Evolutionary conservation across 129 eudicot species (phyloP).

Genomic region (Solidago caesia): DNA sequence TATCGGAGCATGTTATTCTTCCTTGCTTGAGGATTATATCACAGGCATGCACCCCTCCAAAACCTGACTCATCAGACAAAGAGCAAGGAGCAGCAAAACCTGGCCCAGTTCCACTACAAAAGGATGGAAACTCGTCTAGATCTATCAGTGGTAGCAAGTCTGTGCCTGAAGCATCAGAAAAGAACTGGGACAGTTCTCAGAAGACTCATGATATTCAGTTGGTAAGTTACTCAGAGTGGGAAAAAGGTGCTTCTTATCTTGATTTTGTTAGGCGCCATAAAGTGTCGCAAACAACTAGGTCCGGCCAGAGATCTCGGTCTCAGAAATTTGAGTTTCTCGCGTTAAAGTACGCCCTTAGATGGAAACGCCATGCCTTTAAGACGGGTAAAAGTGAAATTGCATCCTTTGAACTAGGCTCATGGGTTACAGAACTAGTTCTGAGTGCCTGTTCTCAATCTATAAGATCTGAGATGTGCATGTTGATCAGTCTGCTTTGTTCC

Average conservation of each 20-base stretch:
- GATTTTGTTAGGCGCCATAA: slow-evolving; percentile 98
- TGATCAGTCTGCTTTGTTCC: slow-evolving; percentile 84
- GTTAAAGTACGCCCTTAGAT: slow-evolving; percentile 83
- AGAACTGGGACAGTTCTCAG: slow-evolving; percentile 71
- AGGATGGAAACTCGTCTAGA: slow-evolving; percentile 55
- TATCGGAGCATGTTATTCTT: slow-evolving; percentile 91
- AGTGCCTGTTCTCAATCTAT: slow-evolving; percentile 99
- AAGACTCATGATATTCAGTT: slow-evolving; percentile 83
- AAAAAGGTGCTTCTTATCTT: slow-evolving; percentile 93
- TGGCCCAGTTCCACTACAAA: slow-evolving; percentile 36
- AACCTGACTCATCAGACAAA: slow-evolving; percentile 80
- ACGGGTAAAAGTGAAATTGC: slow-evolving; percentile 55
- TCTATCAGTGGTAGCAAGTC: slow-evolving; percentile 55
- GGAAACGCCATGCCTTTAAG: slow-evolving; percentile 76
- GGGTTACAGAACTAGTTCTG: slow-evolving; percentile 95
- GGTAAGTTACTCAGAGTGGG: slow-evolving; percentile 96
- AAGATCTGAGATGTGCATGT: slow-evolving; percentile 98
- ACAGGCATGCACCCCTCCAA: slow-evolving; percentile 97
- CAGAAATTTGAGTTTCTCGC: slow-evolving; percentile 76
- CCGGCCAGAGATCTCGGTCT: slow-evolving; percentile 63
- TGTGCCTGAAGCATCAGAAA: slow-evolving; percentile 48
- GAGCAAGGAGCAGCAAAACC: slow-evolving; percentile 53
- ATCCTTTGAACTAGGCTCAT: slow-evolving; percentile 94
- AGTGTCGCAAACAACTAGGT: slow-evolving; percentile 65
- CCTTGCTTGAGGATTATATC: slow-evolving; percentile 93